Evolutionary conservation across 208 protist species (phyloP), one percentile per base, ranked within the genome.

Genomic region (Acanthamoeba divionensis): DNA sequence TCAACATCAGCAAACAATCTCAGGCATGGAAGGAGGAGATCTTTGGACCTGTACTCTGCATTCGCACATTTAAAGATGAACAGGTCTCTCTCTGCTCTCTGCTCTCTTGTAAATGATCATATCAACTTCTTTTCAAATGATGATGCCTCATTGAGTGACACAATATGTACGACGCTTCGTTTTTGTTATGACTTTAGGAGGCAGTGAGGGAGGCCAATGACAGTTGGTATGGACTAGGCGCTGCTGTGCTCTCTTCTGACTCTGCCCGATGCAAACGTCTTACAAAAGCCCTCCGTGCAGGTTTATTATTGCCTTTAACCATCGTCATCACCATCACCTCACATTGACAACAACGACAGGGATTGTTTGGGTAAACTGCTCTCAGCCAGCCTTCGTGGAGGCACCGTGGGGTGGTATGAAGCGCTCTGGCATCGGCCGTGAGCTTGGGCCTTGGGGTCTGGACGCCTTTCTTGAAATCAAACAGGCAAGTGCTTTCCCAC

Each of bases 341-440:
- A 13, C 38, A 71, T 12, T 71, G 31, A 52, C 38, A 21, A 52
- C 31, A 21, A 52, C n/a, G 71, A 45, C n/a, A 45, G 79, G 79
- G 15, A 57, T 88, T 5, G 79, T 88, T 13, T 88, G 79, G 79
- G 54, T 88, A 21, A 88, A 88, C 24, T 88, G 79, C 52, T 88
- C 79, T n/a, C 79, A 88, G 60, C 79, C 79, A 24, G 79, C 55
- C 8, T 88, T 88, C 44, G 47, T 88, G 0, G 33, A 88, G 55
- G 79, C 79, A n/a, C 79, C 79, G 15, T 88, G 79, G 79, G 79
- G 79, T 29, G 79, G 79, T 5, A 54, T 73, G 57, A 88, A 88
- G 55, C 4, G 36, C 29, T 55, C 38, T 41, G 79, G 79, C 13
- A 36, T 88, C 6, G 79, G 79, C 29, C 4, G 79, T 15, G 79